Evolutionary conservation across 305 asterid species (phyloP).

Genomic region (Rubia peregrina): DNA sequence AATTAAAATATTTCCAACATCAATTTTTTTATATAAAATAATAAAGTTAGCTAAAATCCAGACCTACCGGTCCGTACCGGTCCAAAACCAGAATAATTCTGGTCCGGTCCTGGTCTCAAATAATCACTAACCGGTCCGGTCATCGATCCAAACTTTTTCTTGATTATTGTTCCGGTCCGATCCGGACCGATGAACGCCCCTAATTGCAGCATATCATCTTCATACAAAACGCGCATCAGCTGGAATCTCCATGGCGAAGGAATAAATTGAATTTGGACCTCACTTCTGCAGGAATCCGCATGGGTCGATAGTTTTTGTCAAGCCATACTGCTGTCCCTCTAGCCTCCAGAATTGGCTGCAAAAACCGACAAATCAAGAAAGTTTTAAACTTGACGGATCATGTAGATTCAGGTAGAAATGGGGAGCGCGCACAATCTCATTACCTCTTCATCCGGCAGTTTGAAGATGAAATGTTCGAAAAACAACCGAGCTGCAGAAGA

Average conservation of each 20-base stretch:
- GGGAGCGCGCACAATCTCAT: not conserved
- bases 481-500: constrained; percentile 36
- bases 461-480: constrained; percentile 36
- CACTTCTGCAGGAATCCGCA: constrained; percentile 64
- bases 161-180: too few relatives aligned
- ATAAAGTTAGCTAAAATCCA: too few relatives aligned
- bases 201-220: not conserved
- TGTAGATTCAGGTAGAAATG: not conserved
- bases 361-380: constrained; percentile 5
- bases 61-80: too few relatives aligned
- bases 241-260: constrained; percentile 42
- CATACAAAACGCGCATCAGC: constrained; percentile 10
- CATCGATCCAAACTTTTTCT: too few relatives aligned
- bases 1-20: too few relatives aligned
- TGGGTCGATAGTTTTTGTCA: constrained; percentile 76
- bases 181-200: too few relatives aligned
- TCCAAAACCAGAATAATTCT: too few relatives aligned
- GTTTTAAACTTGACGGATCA: not conserved
- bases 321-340: constrained; percentile 81
- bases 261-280: constrained; percentile 61
- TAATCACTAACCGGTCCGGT: too few relatives aligned
- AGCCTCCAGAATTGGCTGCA: constrained; percentile 79
- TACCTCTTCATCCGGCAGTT: constrained; percentile 40
- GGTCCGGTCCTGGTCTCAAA: too few relatives aligned
- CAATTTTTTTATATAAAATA: too few relatives aligned